Base-by-base conservation (phyloP, 139 green algal genomes). In the Axilococcus clingmanii region DNA sequence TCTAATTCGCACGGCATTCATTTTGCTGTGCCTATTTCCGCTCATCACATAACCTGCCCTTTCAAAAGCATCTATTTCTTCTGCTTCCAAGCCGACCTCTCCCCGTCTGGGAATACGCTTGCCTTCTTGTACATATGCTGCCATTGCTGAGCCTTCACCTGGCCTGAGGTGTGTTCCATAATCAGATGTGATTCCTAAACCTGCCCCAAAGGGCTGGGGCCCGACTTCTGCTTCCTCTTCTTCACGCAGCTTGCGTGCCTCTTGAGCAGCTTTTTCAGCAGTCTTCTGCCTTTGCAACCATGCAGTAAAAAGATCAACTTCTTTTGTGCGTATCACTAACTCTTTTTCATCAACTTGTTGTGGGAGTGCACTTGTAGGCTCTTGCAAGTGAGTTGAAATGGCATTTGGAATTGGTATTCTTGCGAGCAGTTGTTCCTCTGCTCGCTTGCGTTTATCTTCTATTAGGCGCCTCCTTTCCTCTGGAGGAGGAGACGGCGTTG, bases 1-100 rank as follows among this genome's bases (percentile, higher is more conserved):
- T 32, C 80, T 74, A 54, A 98, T 91, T 42, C 91, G 86, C 33
- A 98, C 83, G 6, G 91, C 91, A 53, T 96, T 97, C 91, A 98
- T 98, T 45, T 91, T 76, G 59, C 77, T 79, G 78, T 98, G 91
- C 20, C 91, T 55, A 35, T 38, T 80, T 50, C 91, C 91, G 25
- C 66, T 86, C 91, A 98, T 98, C 52, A 98, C 86, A 69, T 95
- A 98, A 5, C 63, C 63, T 23, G 47, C 47, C 6, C 75, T 48
- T 70, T 98, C 91, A 59, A 90, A 98, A 22, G 77, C 73, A 15
- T 72, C 56, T 45, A 98, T 98, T 63, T 95, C 57, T 30, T 93
- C 78, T 1, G 77, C 67, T 11, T 69, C 73, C 50, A 97, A 55
- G 20, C 91, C 91, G 4, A 98, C 81, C 71, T 97, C 90, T 56